Evolutionary conservation across 106 monocot genomes (phyloP).

Genomic region (Triglochin maritima): DNA sequence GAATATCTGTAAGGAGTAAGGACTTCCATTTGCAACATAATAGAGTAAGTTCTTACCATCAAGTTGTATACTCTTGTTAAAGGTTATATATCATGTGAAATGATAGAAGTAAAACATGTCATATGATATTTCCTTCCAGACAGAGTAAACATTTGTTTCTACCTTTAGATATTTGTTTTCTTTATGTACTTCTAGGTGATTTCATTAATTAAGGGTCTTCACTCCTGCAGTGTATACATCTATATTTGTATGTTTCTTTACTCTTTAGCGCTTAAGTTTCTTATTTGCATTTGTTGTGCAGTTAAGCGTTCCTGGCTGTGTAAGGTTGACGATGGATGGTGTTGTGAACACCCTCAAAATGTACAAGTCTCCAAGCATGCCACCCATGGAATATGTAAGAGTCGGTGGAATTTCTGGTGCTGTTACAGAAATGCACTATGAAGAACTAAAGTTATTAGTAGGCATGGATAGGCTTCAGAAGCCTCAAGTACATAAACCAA

Average conservation of each 20-base stretch:
- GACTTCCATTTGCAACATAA: too few relatives aligned
- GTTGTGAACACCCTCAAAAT: slow-evolving; percentile 15
- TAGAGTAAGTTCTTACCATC: too few relatives aligned
- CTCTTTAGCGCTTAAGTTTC: not conserved
- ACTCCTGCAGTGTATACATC: too few relatives aligned
- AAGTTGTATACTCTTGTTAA: too few relatives aligned
- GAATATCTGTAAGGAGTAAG: too few relatives aligned
- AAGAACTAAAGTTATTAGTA: slow-evolving; percentile 12
- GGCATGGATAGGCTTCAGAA: slow-evolving; percentile 1
- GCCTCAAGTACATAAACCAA: slow-evolving; percentile 4
- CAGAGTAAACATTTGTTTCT: not conserved
- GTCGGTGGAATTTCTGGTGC: slow-evolving; percentile 17
- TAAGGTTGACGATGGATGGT: slow-evolving; percentile 11
- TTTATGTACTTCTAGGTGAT: not conserved
- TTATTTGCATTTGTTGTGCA: slow-evolving; percentile 8
- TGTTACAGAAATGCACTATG: slow-evolving; percentile 3
- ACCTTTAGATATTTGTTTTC: not conserved
- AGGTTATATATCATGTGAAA: too few relatives aligned
- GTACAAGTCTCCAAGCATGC: slow-evolving; percentile 1
- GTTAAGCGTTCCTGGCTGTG: slow-evolving; percentile 22
- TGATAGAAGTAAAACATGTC: too few relatives aligned
- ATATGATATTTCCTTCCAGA: not conserved
- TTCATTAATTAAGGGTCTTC: not conserved
- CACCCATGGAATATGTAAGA: slow-evolving; percentile 9
- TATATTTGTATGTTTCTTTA: not conserved